Base-by-base conservation (phyloP, 257 asterid genomes). In the Primulina huaijiensis region DNA sequence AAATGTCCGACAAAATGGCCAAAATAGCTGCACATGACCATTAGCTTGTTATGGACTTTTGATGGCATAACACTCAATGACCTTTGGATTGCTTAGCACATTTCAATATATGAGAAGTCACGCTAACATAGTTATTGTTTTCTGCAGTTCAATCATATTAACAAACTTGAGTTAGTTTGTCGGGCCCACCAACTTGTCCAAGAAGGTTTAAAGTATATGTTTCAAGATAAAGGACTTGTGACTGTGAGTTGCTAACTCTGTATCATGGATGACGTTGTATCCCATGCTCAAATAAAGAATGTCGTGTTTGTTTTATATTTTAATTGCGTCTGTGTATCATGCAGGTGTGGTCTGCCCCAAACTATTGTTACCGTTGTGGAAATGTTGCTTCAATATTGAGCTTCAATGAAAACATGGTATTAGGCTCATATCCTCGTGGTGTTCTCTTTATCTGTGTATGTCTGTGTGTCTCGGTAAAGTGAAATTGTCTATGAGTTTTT, bases 341-440 rank as follows among this genome's bases (percentile, higher is more conserved):
- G 79, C 94, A 93, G 99, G 99, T 93, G 43, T 93, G 99, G 99
- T 93, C 97, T 75, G 99, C 99, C 5, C 97, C 99, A 70, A 93
- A 93, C 78, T 90, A 93, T 73, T 93, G 99, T 75, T 93, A 93
- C 72, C 97, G 99, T 17, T 93, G 99, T 74, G 99, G 99, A 71
- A 93, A 93, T 75, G 97, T 93, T 30, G 99, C 99, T 60, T 93
- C 99, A 4, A 93, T 93, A 76, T 81, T 93, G 86, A 90, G 92
- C 90, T 93, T 93, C 90, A 89, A 87, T 63, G 99, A 90, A 84
- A 93, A 89, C 70, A 93, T 93, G 99, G 99, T 93, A 90, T 7
- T 65, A 61, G 21, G 12, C 57, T 8, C 25, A 55, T 30, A 37
- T 72, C 23, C 23, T 14, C 50, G 19, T 11, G 74, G 52, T 31